phyloP scores from a whole-genome alignment of 768 basidiomycete species.

The Tephrocybe sp. region DNA sequence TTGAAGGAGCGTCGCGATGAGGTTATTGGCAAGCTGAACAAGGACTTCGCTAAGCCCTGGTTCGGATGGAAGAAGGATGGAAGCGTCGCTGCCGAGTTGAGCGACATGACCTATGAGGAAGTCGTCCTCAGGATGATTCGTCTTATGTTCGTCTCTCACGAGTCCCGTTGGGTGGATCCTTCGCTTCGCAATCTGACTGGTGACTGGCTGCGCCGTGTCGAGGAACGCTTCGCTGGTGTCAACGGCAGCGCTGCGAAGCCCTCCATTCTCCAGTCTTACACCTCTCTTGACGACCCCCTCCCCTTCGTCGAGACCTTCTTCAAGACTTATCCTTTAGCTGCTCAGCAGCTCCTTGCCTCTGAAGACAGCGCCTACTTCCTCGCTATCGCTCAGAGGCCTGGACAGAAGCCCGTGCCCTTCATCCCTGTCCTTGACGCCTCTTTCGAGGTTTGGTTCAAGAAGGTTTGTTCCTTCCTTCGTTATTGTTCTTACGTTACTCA shows the following conservation, averaged over 20 bases:
- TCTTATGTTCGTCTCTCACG: constrained; percentile 91
- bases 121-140: constrained; percentile 88
- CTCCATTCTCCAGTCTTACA: constrained; percentile 84
- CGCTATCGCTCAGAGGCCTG: constrained; percentile 91
- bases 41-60: constrained; percentile 95
- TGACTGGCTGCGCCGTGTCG: constrained; percentile 95
- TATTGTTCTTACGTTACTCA: constrained; percentile 1
- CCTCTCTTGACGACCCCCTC: constrained; percentile 77
- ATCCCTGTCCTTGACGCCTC: constrained; percentile 91
- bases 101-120: constrained; percentile 99
- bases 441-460: constrained; percentile 99
- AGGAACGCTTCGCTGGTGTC: constrained; percentile 93
- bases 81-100: constrained; percentile 77
- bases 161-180: constrained; percentile 91
- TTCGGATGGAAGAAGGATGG: constrained; percentile 97
- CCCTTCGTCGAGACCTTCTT: constrained; percentile 84
- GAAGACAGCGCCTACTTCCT: constrained; percentile 97
- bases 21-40: constrained; percentile 89
- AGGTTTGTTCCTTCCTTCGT: constrained; percentile 47
- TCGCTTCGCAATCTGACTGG: constrained; percentile 92
- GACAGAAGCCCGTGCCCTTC: constrained; percentile 98
- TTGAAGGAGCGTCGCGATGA: constrained; percentile 84
- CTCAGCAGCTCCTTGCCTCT: constrained; percentile 82
- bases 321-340: constrained; percentile 77
- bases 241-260: constrained; percentile 74